Conservation (phyloP, 192 early-diverging fungal species). For the Backusella mclennaniae region DNA sequence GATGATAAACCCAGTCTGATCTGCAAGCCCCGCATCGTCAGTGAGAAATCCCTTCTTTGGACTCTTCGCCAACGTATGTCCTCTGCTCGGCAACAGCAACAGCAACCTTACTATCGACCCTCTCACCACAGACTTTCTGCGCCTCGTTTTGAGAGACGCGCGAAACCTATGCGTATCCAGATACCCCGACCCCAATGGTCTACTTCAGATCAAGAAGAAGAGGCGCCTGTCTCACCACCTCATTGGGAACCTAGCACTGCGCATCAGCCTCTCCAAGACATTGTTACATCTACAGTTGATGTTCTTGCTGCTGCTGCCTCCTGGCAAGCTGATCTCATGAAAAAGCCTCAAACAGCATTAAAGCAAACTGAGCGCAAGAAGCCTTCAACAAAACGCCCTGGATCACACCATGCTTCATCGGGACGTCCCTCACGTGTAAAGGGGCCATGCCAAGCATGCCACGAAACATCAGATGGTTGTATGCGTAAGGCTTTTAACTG, state of each 20-base stretch:
- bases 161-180: conserved; percentile 16
- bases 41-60: conserved; percentile 23
- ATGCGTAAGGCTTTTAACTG: conserved; percentile 44
- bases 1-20: not conserved
- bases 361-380: conserved; percentile 10
- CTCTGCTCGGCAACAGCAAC: not conserved
- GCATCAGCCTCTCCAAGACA: not conserved
- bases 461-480: conserved; percentile 36
- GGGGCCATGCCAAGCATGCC: conserved; percentile 40
- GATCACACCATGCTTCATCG: conserved; percentile 13
- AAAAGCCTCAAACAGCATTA: not conserved
- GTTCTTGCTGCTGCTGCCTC: not conserved
- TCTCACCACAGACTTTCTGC: conserved; percentile 12
- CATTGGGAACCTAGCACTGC: not conserved
- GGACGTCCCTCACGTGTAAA: conserved; percentile 26
- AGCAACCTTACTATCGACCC: not conserved
- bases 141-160: conserved; percentile 8
- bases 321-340: not conserved
- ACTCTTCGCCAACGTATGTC: conserved; percentile 23
- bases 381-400: not conserved
- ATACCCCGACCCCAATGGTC: conserved; percentile 16
- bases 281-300: not conserved
- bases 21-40: conserved; percentile 19
- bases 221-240: not conserved
- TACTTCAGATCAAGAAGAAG: not conserved